Evolutionary conservation across 1,139 yeast species (phyloP).

Genomic region (Magnusiomyces ingens): DNA sequence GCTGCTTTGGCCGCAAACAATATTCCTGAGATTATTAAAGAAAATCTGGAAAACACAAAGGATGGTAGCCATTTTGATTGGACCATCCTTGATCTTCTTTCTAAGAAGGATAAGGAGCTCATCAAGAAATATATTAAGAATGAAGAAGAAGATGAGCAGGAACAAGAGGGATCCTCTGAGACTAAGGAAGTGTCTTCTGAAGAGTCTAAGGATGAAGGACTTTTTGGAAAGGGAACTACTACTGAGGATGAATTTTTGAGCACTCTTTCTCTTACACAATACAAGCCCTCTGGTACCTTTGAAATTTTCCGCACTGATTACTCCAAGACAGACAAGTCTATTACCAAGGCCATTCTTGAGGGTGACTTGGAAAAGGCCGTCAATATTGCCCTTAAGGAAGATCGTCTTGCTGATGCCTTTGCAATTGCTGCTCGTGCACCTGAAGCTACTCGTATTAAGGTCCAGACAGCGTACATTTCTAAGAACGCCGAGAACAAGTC

Average conservation of each 20-base stretch:
- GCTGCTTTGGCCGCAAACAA: slow-evolving; percentile 54
- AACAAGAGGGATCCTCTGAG: slow-evolving; percentile 6
- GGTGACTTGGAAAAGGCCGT: slow-evolving; percentile 69
- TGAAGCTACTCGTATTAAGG: slow-evolving; percentile 52
- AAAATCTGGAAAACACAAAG: slow-evolving; percentile 39
- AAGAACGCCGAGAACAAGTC: slow-evolving; percentile 48
- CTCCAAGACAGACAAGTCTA: slow-evolving; percentile 40
- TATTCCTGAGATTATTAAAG: slow-evolving; percentile 48
- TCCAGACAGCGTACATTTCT: slow-evolving; percentile 61
- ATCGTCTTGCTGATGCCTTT: slow-evolving; percentile 69
- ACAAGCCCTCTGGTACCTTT: slow-evolving; percentile 40
- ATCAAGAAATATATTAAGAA: slow-evolving; percentile 24
- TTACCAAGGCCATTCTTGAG: slow-evolving; percentile 51
- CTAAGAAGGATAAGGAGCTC: slow-evolving; percentile 29
- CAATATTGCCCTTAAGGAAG: slow-evolving; percentile 55
- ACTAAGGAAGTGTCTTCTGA: slow-evolving; percentile 25
- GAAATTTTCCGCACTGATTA: slow-evolving; percentile 35
- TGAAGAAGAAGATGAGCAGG: slow-evolving; percentile 13
- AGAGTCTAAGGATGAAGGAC: slow-evolving; percentile 25
- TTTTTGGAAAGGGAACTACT: slow-evolving; percentile 17
- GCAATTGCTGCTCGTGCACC: slow-evolving; percentile 70
- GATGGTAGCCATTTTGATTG: slow-evolving; percentile 63
- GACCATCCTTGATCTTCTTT: slow-evolving; percentile 57
- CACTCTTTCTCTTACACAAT: slow-evolving; percentile 22
- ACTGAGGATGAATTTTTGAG: slow-evolving; percentile 33